Base-by-base conservation (phyloP, 441 rosid species). In the Oxalis stricta region DNA sequence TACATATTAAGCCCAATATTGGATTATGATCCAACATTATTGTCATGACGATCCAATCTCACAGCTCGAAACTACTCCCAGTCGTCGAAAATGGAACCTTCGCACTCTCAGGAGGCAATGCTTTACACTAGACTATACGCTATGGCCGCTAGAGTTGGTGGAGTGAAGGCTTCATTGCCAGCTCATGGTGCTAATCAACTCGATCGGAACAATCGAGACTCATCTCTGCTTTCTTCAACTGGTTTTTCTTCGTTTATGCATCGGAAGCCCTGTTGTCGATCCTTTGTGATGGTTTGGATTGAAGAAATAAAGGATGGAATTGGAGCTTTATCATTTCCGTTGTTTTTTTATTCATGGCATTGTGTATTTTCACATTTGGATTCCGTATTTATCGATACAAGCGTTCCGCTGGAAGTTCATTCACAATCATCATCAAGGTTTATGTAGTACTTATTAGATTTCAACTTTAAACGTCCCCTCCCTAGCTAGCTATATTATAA, bases 171-270 rank as follows among this genome's bases (percentile, higher is more conserved):
- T 0, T 15, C 75, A 0, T 46, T 73, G 59, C 81, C 78, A 12
- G 71, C 76, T 10, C 87, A 73, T 0, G 81, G 87, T 0, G 83
- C 75, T 2, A 84, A 76, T 65, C 84, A 76, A 52, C 48, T 69
- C 7, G 73, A 68, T 46, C 65, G 50, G 18, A 19, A 34, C 38
- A 65, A 67, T 9, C 70, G 37, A 41, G 56, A n/a, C 56, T 58
- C 1, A 24, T 79, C 48, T 71, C 81, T 4, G 41, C 67, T 5
- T 79, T 61, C 56, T 76, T 76, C 72, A 73, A 57, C 33, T 76
- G 88, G 88, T 76, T 53, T 40, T 79, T 52, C 61, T 79, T 76
- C 52, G 75, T 7, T 18, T 76, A 1, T 71, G 75, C 33, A 21
- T 53, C 0, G 81, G 84, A 13, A 77, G 79, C 33, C 41, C 76